These are phyloP conservation scores for Cutaneotrichosporon sp. DNA, from an alignment of 1,284 basidiomycete species.

Conservation along the genomic window DNA sequence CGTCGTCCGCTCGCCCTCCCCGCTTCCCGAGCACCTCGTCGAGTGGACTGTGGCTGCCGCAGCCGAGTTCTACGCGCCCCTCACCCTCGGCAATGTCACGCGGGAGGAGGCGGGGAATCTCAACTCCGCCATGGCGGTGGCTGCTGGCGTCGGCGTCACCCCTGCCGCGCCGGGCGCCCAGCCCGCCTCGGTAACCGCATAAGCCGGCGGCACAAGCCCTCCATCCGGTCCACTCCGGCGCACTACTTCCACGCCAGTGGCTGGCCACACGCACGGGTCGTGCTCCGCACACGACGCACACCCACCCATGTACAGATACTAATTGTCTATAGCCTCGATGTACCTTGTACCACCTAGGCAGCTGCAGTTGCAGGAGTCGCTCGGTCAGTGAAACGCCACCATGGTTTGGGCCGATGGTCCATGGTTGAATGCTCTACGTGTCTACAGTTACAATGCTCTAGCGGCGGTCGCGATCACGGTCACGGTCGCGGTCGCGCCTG, in stretches of 20 bases:
- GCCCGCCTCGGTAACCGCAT: not conserved
- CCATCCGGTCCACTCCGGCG: not conserved
- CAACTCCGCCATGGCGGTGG: not conserved
- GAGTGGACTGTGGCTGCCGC: not conserved
- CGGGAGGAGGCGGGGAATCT: not conserved
- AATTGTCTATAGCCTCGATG: not conserved
- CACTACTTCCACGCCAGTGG: not conserved
- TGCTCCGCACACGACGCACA: not conserved
- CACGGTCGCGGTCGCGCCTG: slow-evolving; percentile 3
- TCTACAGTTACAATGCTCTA: slow-evolving; percentile 8
- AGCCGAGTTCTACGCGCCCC: slow-evolving; percentile 4
- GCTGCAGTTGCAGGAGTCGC: too few species aligned
- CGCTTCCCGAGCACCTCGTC: not conserved
- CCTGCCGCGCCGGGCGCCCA: not conserved
- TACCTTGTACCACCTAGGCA: not conserved
- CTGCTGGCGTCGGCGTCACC: not conserved
- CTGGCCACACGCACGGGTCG: too few species aligned
- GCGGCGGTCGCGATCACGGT: slow-evolving; percentile 21
- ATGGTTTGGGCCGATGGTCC: slow-evolving; percentile 16
- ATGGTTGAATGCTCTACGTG: not conserved
- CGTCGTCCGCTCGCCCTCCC: not conserved
- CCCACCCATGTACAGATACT: not conserved
- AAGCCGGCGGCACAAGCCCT: not conserved
- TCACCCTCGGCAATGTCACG: not conserved
- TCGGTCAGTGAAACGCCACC: too few species aligned